Evolutionary conservation across 495 filamentous ascomycete genomes (phyloP), one percentile per base, ranked within the genome.

Genomic region (Oidiodendron maius): DNA sequence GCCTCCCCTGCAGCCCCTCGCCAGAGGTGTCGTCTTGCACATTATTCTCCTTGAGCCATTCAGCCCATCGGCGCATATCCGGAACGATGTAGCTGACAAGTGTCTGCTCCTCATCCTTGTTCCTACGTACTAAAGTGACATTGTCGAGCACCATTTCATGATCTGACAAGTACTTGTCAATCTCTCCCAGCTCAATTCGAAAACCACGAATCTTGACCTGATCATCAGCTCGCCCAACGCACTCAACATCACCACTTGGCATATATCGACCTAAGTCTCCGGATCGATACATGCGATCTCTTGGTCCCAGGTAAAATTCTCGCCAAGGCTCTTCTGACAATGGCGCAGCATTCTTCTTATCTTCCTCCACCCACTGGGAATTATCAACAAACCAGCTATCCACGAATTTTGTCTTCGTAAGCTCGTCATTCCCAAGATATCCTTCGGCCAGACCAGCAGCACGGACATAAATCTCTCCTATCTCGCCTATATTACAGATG

Each of bases 141-240:
- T 89, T 91, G 52, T 98, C 93, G 15, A 87, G 70, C 4, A 97
- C 78, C 3, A 96, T 64, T 4, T 82, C 81, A 63, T 95, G 81
- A 36, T 84, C 78, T 35, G 81, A 83, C 16, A 96, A 70, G 58
- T 91, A 82, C 32, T 78, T 90, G 61, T 97, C 91, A 48, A 96
- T 96, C 45, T 97, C 93, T 51, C 86, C 87, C 22, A 97, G 82
- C 65, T 97, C 91, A 56, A 97, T 94, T 43, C 91, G 76, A 72
- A 97, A 96, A 4, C 91, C 91, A 42, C 91, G 84, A 53, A 97
- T 95, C 70, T 96, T 96, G 61, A 95, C 85, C 57, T 97, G 93
- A 56, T 88, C 77, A 59, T 98, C 93, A 9, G 81, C 86, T 41
- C 93, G 80, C 16, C 91, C 91, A 21, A 78, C 76, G 56, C 79